A percentile compares a stretch with the other conserved stretches of the same genome.
Conservation (phyloP, 2,329 filamentous ascomycete species). For the Fusarium sp. region DNA sequence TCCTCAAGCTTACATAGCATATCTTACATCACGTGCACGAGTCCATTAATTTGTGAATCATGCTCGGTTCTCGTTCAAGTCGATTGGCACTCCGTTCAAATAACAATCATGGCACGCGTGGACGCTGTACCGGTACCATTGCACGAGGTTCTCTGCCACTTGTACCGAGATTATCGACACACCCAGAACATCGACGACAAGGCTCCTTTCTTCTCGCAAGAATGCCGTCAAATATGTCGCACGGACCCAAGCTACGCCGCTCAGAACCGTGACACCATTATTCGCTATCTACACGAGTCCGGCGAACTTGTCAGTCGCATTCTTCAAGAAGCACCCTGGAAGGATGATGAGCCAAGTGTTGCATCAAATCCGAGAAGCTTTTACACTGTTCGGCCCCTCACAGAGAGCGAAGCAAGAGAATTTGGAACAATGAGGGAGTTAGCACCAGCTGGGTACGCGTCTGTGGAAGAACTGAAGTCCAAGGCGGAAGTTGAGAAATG, state of each 20-base stretch:
- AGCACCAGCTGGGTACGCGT: background rate
- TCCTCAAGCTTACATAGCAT: too few species aligned
- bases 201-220: background rate
- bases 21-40: too few species aligned
- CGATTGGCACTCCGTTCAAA: too few species aligned
- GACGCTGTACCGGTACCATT: accelerated
- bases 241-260: constrained; percentile 16
- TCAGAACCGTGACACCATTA: background rate
- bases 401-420: background rate
- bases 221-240: constrained; percentile 24
- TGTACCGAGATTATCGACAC: constrained; percentile 9
- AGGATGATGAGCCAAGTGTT: background rate
- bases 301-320: constrained; percentile 3
- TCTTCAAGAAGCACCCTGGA: background rate
- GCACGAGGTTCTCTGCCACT: background rate
- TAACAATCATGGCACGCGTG: background rate
- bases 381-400: background rate
- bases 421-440: background rate
- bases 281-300: constrained; percentile 6
- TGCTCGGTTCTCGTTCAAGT: too few species aligned
- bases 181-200: constrained; percentile 11
- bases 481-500: background rate
- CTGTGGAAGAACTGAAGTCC: background rate
- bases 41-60: too few species aligned
- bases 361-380: background rate